These are phyloP conservation scores for Malassezia sympodialis DNA, from an alignment of 1,284 basidiomycete species.

Conservation along the genomic window DNA sequence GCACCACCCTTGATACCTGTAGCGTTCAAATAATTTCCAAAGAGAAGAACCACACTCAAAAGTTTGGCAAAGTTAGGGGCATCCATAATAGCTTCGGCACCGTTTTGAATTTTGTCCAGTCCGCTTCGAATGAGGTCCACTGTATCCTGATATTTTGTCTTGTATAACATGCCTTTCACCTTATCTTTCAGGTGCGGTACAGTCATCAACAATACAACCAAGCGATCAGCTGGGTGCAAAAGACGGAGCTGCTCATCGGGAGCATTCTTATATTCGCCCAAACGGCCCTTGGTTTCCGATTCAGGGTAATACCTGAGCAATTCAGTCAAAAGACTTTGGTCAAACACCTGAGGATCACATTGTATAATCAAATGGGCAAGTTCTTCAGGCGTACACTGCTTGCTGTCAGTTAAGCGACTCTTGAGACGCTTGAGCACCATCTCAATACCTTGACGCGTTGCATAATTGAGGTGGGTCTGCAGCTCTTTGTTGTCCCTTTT, in stretches of 20 bases:
- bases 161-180: slow-evolving; percentile 85
- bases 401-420: slow-evolving; percentile 26
- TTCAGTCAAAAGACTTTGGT: slow-evolving; percentile 45
- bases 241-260: slow-evolving; percentile 75
- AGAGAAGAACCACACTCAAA: slow-evolving; percentile 61
- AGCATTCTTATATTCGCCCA: slow-evolving; percentile 63
- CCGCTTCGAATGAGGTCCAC: slow-evolving; percentile 32
- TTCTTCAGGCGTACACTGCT: slow-evolving; percentile 45
- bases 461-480: slow-evolving; percentile 43
- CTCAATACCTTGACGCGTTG: slow-evolving; percentile 35
- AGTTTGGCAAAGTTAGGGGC: slow-evolving; percentile 38
- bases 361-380: slow-evolving; percentile 46
- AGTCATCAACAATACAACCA: slow-evolving; percentile 94
- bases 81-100: slow-evolving; percentile 38
- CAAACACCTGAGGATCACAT: slow-evolving; percentile 42
- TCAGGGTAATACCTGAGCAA: slow-evolving; percentile 46
- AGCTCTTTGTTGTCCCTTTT: slow-evolving; percentile 49
- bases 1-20: slow-evolving; percentile 93
- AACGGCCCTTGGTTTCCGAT: slow-evolving; percentile 45
- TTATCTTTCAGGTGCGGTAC: slow-evolving; percentile 83
- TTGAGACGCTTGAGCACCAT: slow-evolving; percentile 25
- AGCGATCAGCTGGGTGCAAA: slow-evolving; percentile 83
- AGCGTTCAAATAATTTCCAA: slow-evolving; percentile 97
- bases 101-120: slow-evolving; percentile 32
- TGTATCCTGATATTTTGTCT: slow-evolving; percentile 43